Percentiles rank a stretch among this genome's conserved stretches.
Evolutionary conservation across 2,329 filamentous ascomycete species (phyloP).

Genomic region (Aspergillus sojae): DNA sequence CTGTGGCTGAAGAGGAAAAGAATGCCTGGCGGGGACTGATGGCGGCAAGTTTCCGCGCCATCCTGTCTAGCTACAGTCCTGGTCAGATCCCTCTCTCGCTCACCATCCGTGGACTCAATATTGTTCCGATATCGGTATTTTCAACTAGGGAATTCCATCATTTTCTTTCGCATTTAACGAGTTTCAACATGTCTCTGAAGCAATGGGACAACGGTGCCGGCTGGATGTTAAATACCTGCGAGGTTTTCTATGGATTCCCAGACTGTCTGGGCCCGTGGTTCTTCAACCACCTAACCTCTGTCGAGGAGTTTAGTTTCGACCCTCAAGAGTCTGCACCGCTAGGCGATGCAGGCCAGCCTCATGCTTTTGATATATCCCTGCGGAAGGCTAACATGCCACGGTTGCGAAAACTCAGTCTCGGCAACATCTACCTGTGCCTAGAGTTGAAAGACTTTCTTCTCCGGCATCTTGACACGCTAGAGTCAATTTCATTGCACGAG

Average conservation of each 20-base stretch:
- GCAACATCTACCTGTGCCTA: not conserved
- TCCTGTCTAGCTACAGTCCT: not conserved
- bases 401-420: not conserved
- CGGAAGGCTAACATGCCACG: not conserved
- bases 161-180: not conserved
- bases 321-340: not conserved
- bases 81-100: not conserved
- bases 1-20: not conserved
- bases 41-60: conserved; percentile 4
- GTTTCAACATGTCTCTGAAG: not conserved
- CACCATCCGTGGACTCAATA: not conserved
- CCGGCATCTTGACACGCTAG: not conserved
- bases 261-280: conserved; percentile 5
- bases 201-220: conserved; percentile 4
- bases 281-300: conserved; percentile 3
- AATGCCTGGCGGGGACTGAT: not conserved
- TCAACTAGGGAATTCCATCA: not conserved
- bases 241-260: not conserved
- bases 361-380: not conserved
- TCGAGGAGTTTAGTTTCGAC: conserved; percentile 5
- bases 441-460: conserved; percentile 1
- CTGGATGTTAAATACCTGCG: conserved; percentile 5
- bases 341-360: not conserved
- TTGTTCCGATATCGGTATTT: not conserved
- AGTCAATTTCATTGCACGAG: not conserved